Evolutionary conservation across 2,329 filamentous ascomycete genomes (phyloP).

Genomic region (Penicillium sp.): DNA sequence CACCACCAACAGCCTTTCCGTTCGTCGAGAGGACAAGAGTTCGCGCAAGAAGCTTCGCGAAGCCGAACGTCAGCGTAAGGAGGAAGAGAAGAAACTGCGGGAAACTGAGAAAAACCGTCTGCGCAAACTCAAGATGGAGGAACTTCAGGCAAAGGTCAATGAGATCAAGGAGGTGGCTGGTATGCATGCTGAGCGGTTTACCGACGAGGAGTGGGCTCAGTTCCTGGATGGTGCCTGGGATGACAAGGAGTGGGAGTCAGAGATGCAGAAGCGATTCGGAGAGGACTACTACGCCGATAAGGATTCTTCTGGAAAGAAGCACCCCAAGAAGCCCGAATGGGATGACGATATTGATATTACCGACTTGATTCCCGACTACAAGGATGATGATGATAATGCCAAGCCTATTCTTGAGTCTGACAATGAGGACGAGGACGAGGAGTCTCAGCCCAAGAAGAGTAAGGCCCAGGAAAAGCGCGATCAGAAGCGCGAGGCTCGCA

Average conservation of each 20-base stretch:
- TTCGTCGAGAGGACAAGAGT: constrained; percentile 80
- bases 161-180: constrained; percentile 91
- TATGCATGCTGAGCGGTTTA: constrained; percentile 66
- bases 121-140: constrained; percentile 85
- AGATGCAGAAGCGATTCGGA: constrained; percentile 87
- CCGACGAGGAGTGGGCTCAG: constrained; percentile 80
- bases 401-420: constrained; percentile 61
- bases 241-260: constrained; percentile 83
- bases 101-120: constrained; percentile 82
- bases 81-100: constrained; percentile 74
- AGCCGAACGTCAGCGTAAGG: constrained; percentile 74
- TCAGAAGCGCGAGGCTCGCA: constrained; percentile 73
- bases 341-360: constrained; percentile 98
- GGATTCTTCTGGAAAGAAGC: constrained; percentile 55
- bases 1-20: constrained; percentile 77
- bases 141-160: constrained; percentile 82
- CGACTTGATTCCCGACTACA: constrained; percentile 85
- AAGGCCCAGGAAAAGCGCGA: constrained; percentile 57
- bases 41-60: constrained; percentile 79
- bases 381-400: constrained; percentile 65
- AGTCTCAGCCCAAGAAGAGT: constrained; percentile 55
- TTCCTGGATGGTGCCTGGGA: constrained; percentile 90
- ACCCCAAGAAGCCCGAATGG: constrained; percentile 83
- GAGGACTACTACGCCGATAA: constrained; percentile 81
- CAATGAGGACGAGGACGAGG: constrained; percentile 52